These are phyloP conservation scores for Hygrophoropsis aurantiaca DNA, from an alignment of 768 basidiomycete genomes.

Conservation along the genomic window DNA sequence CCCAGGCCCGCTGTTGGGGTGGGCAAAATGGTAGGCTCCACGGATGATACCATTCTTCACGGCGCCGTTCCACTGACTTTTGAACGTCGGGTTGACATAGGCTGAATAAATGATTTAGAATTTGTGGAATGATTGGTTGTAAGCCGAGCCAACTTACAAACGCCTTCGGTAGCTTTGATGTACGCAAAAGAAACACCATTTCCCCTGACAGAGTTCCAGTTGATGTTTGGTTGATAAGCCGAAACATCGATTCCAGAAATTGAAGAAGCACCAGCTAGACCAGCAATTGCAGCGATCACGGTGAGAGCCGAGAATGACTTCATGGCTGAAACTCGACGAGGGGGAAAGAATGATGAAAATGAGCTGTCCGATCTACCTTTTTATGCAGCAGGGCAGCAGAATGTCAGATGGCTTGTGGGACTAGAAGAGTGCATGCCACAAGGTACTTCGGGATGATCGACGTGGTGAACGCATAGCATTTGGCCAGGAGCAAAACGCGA, in stretches of 20 bases:
- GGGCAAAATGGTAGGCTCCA: conserved; percentile 38
- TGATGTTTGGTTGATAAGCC: conserved; percentile 40
- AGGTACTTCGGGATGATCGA: no score
- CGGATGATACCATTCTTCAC: conserved; percentile 33
- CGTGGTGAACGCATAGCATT: no score
- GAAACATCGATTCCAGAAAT: conserved; percentile 55
- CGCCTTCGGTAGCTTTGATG: conserved; percentile 65
- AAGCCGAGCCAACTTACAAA: conserved; percentile 29
- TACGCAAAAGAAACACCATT: conserved; percentile 52
- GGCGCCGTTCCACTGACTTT: conserved; percentile 34
- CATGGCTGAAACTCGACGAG: not conserved
- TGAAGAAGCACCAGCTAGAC: conserved; percentile 18
- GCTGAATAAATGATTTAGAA: conserved; percentile 13
- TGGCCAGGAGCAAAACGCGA: no score
- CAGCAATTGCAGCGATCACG: not conserved
- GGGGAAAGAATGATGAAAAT: no score
- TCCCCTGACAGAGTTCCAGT: conserved; percentile 48
- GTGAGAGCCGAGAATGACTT: not conserved
- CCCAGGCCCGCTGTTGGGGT: conserved; percentile 28
- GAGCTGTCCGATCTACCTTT: no score
- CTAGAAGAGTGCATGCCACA: no score
- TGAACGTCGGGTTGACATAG: conserved; percentile 38
- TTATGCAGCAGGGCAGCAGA: no score
- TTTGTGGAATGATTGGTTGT: not conserved
- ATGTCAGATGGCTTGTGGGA: no score